These are phyloP conservation scores for Nannizziopsis barbatae DNA, from an alignment of 2,329 filamentous ascomycete genomes.

Conservation along the genomic window DNA sequence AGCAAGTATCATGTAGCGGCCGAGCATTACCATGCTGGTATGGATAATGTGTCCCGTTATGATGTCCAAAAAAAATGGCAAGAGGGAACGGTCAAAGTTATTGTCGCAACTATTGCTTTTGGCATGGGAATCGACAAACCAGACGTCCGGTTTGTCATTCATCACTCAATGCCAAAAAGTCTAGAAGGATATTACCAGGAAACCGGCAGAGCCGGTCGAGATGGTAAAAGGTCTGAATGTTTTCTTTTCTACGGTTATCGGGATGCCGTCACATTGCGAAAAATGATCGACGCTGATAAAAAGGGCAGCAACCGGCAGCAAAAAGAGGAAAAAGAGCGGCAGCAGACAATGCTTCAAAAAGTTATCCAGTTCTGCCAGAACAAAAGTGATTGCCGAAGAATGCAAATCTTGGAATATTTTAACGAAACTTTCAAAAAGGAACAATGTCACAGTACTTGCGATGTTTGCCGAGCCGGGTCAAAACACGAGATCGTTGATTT, in stretches of 20 bases:
- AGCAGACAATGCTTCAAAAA: slow-evolving; percentile 71
- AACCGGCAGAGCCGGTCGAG: slow-evolving; percentile 85
- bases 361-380: slow-evolving; percentile 88
- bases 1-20: slow-evolving; percentile 56
- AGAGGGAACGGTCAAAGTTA: slow-evolving; percentile 64
- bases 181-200: slow-evolving; percentile 98
- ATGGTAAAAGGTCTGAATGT: slow-evolving; percentile 77
- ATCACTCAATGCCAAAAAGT: slow-evolving; percentile 85
- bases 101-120: slow-evolving; percentile 96
- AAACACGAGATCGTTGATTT: slow-evolving; percentile 66
- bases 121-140: slow-evolving; percentile 99
- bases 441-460: slow-evolving; percentile 65
- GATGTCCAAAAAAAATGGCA: slow-evolving; percentile 75
- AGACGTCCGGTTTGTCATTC: slow-evolving; percentile 91
- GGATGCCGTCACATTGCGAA: slow-evolving; percentile 61
- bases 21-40: slow-evolving; percentile 73
- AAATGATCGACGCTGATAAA: slow-evolving; percentile 61
- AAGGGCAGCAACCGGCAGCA: slow-evolving; percentile 36
- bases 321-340: slow-evolving; percentile 73
- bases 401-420: slow-evolving; percentile 88
- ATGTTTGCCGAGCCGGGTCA: slow-evolving; percentile 71
- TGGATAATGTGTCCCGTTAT: slow-evolving; percentile 57
- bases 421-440: slow-evolving; percentile 65
- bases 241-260: slow-evolving; percentile 78
- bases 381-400: slow-evolving; percentile 70